These are phyloP conservation scores for Galerina marginata DNA, from an alignment of 768 basidiomycete genomes.

Conservation along the genomic window DNA sequence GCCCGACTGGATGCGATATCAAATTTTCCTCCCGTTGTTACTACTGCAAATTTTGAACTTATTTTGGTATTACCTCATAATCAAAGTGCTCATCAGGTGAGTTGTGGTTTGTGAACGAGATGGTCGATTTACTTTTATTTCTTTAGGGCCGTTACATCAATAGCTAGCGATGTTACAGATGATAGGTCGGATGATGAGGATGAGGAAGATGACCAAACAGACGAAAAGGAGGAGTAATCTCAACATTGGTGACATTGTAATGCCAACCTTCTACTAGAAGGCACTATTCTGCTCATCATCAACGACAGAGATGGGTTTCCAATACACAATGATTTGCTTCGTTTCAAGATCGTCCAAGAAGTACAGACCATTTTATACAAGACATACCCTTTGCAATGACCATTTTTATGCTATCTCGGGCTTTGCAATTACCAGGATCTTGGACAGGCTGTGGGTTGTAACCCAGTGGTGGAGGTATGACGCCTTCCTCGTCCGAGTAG, in stretches of 20 bases:
- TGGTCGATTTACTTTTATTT: conserved; percentile 16
- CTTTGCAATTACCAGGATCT: too few species aligned
- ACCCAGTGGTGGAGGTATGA: conserved; percentile 32
- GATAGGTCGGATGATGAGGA: conserved; percentile 86
- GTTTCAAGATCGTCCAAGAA: too few species aligned
- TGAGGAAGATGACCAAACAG: conserved; percentile 46
- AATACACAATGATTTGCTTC: too few species aligned
- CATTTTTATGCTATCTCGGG: not conserved
- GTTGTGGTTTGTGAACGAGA: conserved; percentile 28
- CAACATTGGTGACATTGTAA: not conserved
- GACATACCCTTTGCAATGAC: too few species aligned
- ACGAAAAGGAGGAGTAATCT: conserved; percentile 33
- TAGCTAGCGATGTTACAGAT: conserved; percentile 53
- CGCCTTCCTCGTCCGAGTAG: conserved; percentile 49
- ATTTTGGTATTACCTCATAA: conserved; percentile 92
- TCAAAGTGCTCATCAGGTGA: conserved; percentile 76
- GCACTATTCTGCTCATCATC: not conserved
- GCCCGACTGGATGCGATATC: conserved; percentile 78
- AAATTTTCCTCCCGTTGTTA: conserved; percentile 76
- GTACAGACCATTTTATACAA: too few species aligned
- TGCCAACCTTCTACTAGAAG: not conserved
- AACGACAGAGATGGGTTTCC: too few species aligned
- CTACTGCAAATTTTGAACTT: conserved; percentile 85
- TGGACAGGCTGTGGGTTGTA: not conserved
- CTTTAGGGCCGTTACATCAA: conserved; percentile 56